phyloP scores from a whole-genome alignment of 768 basidiomycete genomes.

The Lyophyllum shimeji region DNA sequence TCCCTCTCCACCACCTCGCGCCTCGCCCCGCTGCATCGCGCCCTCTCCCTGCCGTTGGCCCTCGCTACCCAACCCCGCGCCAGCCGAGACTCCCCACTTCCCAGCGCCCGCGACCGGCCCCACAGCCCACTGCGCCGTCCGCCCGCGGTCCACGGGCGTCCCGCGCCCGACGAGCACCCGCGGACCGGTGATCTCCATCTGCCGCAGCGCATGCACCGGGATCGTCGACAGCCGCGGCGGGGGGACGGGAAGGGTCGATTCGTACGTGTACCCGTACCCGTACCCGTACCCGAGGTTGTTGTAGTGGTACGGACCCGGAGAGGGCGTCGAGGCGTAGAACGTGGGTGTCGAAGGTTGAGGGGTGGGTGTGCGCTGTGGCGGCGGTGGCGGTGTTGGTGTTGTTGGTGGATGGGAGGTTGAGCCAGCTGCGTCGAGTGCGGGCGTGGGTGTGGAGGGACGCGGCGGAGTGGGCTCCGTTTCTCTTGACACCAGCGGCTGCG shows the following conservation, averaged over 20 bases:
- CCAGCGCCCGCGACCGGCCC: no score
- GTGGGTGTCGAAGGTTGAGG: not conserved
- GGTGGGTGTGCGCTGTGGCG: not conserved
- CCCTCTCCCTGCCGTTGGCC: not conserved
- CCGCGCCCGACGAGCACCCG: constrained; percentile 29
- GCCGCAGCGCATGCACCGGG: constrained; percentile 25
- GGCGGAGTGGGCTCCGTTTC: no score
- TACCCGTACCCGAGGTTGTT: no score
- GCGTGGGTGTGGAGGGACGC: no score
- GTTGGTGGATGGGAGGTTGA: not conserved
- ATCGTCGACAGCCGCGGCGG: constrained; percentile 33
- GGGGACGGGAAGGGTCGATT: constrained; percentile 30
- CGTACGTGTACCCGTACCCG: not conserved
- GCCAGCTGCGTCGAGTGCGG: not conserved
- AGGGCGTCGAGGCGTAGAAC: not conserved
- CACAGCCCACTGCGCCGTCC: constrained; percentile 28
- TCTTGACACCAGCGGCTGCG: no score
- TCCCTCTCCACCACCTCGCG: constrained; percentile 8
- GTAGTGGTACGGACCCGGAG: no score
- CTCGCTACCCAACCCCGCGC: no score
- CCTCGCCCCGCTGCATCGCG: constrained; percentile 23
- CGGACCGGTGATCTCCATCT: constrained; percentile 23
- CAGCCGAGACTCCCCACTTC: no score
- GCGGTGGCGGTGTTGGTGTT: not conserved
- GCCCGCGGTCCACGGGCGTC: constrained; percentile 30